These are phyloP conservation scores for Massospora cicadina DNA, from an alignment of 371 early-diverging fungal species.

Conservation along the genomic window DNA sequence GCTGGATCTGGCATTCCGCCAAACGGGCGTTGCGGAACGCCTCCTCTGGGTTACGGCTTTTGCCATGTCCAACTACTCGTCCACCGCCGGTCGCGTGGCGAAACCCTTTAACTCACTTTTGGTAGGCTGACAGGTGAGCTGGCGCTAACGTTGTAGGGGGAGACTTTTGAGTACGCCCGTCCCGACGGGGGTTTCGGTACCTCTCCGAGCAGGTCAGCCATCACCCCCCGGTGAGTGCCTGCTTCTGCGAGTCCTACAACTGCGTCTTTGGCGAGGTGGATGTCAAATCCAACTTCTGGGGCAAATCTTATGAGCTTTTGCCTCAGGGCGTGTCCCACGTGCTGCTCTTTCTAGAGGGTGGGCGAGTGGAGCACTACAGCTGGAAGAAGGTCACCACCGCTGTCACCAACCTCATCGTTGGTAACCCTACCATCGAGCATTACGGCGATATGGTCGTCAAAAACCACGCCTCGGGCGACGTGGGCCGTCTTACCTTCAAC, in stretches of 20 bases:
- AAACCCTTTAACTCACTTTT: constrained; percentile 82
- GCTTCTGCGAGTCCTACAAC: constrained; percentile 58
- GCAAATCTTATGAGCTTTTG: constrained; percentile 54
- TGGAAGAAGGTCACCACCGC: constrained; percentile 68
- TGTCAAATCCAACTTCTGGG: constrained; percentile 63
- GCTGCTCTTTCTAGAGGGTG: constrained; percentile 18
- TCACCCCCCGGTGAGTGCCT: constrained; percentile 74
- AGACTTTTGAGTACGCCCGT: constrained; percentile 70
- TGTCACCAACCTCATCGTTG: constrained; percentile 67
- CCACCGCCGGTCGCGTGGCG: constrained; percentile 49
- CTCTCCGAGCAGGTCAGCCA: constrained; percentile 71
- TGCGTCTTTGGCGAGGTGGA: constrained; percentile 60
- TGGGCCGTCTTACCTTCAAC: constrained; percentile 48
- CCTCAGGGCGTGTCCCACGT: constrained; percentile 65
- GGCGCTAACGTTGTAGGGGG: constrained; percentile 27
- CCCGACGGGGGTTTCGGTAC: constrained; percentile 44
- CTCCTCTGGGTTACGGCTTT: constrained; percentile 61
- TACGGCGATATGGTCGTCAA: constrained; percentile 57
- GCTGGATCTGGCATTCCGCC: constrained; percentile 42
- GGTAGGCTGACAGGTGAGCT: constrained; percentile 14
- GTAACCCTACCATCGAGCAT: constrained; percentile 64
- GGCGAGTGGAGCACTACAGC: constrained; percentile 49
- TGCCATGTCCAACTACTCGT: constrained; percentile 67
- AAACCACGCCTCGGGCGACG: constrained; percentile 57
- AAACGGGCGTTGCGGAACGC: constrained; percentile 35